Evolutionary conservation across 192 early-diverging fungal species (phyloP).

Genomic region (Backusella morwellensis): DNA sequence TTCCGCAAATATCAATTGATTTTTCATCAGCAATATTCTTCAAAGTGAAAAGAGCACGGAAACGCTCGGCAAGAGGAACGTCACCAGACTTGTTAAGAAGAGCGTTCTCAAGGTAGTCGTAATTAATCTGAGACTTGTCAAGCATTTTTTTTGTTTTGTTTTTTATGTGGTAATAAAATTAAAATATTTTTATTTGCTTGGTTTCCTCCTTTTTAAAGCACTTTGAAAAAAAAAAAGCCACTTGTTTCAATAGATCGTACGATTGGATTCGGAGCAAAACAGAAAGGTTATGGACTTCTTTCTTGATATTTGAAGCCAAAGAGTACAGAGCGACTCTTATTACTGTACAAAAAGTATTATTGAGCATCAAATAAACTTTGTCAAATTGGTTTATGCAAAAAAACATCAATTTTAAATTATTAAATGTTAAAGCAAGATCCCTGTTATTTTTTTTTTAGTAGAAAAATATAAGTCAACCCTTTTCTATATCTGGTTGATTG

Average conservation of each 20-base stretch:
- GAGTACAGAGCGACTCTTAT: not conserved
- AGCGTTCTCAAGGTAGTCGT: slow-evolving; percentile 61
- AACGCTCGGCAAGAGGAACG: slow-evolving; percentile 78
- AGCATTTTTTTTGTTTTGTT: slow-evolving; percentile 1
- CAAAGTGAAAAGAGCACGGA: slow-evolving; percentile 93
- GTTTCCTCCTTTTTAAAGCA: not conserved
- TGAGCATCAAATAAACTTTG: too few relatives aligned
- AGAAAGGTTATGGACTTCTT: not conserved
- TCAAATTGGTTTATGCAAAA: not conserved
- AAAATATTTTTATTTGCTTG: not conserved
- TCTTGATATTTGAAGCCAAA: not conserved
- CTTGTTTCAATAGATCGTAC: not conserved
- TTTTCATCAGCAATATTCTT: slow-evolving; percentile 73
- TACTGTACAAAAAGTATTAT: not conserved
- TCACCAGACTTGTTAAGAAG: slow-evolving; percentile 60
- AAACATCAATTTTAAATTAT: not conserved
- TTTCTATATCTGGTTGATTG: too few relatives aligned
- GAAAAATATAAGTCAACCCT: too few relatives aligned
- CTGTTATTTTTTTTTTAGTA: too few relatives aligned
- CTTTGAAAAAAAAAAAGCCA: not conserved
- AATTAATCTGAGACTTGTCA: slow-evolving; percentile 28
- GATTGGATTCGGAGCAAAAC: not conserved
- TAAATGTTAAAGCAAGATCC: too few relatives aligned
- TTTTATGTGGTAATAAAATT: not conserved
- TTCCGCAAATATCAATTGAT: slow-evolving; percentile 80